Percentiles rank a stretch among this genome's conserved stretches.
Conservation (phyloP, 129 eudicot genomes). For the Centella asiatica region DNA sequence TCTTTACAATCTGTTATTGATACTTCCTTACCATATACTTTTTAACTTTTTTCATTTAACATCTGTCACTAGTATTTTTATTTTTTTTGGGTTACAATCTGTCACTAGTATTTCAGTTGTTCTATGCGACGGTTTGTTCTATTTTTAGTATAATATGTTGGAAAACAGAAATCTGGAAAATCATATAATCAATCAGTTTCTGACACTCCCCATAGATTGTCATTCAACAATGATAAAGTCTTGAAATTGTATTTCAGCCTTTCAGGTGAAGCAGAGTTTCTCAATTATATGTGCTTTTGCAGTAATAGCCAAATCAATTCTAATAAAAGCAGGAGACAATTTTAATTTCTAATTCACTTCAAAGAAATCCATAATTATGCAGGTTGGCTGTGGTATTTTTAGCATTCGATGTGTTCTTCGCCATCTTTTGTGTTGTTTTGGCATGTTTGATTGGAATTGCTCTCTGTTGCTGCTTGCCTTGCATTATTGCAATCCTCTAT, state of each 20-base stretch:
- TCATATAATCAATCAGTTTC: background rate
- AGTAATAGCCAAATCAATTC: background rate
- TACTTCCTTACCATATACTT: no score
- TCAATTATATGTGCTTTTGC: background rate
- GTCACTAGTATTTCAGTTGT: no score
- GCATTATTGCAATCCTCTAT: constrained; percentile 92
- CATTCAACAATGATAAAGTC: no score
- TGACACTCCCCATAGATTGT: no score
- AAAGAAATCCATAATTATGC: constrained; percentile 13
- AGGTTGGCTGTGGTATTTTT: constrained; percentile 86
- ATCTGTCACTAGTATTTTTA: no score
- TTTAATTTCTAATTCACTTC: background rate
- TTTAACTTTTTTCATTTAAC: no score
- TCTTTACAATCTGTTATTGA: no score
- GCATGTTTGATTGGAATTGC: constrained; percentile 94
- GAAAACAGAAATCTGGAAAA: no score
- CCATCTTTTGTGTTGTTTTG: constrained; percentile 87
- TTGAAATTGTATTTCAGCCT: no score
- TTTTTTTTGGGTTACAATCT: no score
- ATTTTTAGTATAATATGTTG: no score
- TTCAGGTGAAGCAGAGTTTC: background rate
- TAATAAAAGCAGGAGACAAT: background rate
- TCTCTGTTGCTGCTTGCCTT: constrained; percentile 95
- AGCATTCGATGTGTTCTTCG: constrained; percentile 96
- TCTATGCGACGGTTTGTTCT: no score